Conservation (phyloP, 2,329 filamentous ascomycete species). For the Nemania sp. region DNA sequence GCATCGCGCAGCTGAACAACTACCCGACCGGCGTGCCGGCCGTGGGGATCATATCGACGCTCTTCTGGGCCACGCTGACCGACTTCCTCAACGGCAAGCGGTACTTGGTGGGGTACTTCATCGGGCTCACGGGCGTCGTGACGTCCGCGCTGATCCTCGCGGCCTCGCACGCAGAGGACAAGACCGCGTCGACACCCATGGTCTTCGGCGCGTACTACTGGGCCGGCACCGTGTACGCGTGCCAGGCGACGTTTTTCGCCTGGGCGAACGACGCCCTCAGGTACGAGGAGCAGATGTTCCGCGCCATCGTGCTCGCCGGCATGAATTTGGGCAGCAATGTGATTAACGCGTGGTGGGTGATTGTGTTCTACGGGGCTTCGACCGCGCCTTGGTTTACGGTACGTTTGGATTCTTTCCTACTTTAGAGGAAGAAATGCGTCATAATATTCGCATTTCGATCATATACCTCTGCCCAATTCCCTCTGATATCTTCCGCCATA, state of each 20-base stretch:
- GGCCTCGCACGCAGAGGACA: conserved; percentile 47
- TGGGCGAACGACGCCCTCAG: conserved; percentile 75
- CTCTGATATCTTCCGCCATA: no score
- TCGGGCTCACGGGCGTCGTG: conserved; percentile 64
- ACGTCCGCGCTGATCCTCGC: conserved; percentile 66
- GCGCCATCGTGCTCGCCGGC: conserved; percentile 68
- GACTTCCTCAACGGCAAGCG: conserved; percentile 66
- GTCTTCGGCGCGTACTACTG: conserved; percentile 71
- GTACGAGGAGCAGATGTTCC: conserved; percentile 63
- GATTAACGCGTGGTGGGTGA: conserved; percentile 74
- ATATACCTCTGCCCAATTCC: no score
- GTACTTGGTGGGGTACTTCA: conserved; percentile 69
- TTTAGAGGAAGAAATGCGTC: no score
- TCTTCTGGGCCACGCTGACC: conserved; percentile 71
- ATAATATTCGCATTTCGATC: no score
- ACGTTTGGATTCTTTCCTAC: conserved; percentile 36
- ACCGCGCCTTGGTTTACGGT: conserved; percentile 68
- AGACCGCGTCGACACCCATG: conserved; percentile 49
- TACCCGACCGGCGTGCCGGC: conserved; percentile 61
- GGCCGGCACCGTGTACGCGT: conserved; percentile 71
- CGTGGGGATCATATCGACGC: conserved; percentile 60
- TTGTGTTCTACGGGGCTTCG: conserved; percentile 69
- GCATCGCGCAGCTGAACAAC: conserved; percentile 56
- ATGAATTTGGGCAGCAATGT: conserved; percentile 73
- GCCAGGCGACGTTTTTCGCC: conserved; percentile 74